Base-by-base conservation (phyloP, 108 stramenopile species). In the Conticribra weissflogii region DNA sequence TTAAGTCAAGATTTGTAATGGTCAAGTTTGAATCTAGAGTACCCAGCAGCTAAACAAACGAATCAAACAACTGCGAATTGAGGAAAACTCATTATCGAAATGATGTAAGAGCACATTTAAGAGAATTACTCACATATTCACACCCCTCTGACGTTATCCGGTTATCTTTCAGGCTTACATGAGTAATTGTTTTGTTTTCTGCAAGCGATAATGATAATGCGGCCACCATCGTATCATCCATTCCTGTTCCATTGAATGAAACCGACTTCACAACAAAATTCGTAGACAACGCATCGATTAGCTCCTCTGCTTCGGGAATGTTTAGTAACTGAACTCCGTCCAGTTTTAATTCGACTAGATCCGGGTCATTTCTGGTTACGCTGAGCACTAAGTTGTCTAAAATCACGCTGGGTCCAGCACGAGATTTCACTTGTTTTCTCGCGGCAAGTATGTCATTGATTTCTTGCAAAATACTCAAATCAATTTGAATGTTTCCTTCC, bases 71-170 rank as follows among this genome's bases (percentile, higher is more conserved):
- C 3, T 4, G 4, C 3, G 19, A 21, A 51, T 51, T 51, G 16
- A 51, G 4, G 18, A 19, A 4, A 21, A 51, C 4, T 51, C 19
- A 19, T 5, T 18, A 5, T 21, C 4, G 18, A 51, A 51, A 51
- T 17, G 17, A 14, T 16, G 16, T 3, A 17, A 16, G 50, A 51
- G 12, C 50, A 51, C 50, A 51, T 18, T 51, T 18, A 19, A 17
- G 18, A 51, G 18, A 51, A 17, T 14, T 17, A 51, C 50, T 51
- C 19, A 51, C 50, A 34, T 76, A 76, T 34, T 72, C 71, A 15
- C 59, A 55, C 41, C 80, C 80, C 17, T 81, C 70, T 17, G 34
- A n/a, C 2, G 65, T 68, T 25, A 81, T 81, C n/a, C 32, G 76
- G 53, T 81, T 81, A 53, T 72, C 64, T 17, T 50, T 57, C 49